Base-by-base conservation (phyloP, 371 early-diverging fungal genomes). In the Mortierella sp. region DNA sequence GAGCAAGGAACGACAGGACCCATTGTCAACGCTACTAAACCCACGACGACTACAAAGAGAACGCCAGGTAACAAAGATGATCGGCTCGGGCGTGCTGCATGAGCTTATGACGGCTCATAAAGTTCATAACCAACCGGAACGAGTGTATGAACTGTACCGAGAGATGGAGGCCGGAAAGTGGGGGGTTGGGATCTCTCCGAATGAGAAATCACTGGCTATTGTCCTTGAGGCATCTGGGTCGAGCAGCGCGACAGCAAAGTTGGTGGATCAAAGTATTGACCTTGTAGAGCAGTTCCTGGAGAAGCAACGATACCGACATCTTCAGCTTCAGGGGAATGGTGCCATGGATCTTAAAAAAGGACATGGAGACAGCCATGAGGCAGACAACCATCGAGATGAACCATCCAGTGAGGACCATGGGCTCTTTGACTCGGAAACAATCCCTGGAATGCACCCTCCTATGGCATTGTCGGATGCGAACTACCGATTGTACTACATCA, bases 81-180 rank as follows among this genome's bases (percentile, higher is more conserved):
- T 67, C 41, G 59, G 24, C 23, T 8, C 63, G 59, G 12, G 55
- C 7, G 68, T 67, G 2, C 28, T 73, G 41, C 73, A 73, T 27
- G 68, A 73, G 31, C 55, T 73, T 16, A 73, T 73, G 73, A 62
- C 21, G 52, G 67, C 68, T 0, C 54, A 73, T 34, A 26, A 55
- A 27, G 41, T 45, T 8, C 67, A 63, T 21, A 64, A 64, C 47
- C 43, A 47, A 16, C 64, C 61, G 3, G 63, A 54, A 18, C 61
- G 73, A n/a, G 73, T 67, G 0, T 49, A 54, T n/a, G 59, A 67
- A 18, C 38, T 73, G 7, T 73, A 63, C 23, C 42, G 51, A 31
- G 67, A 73, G 42, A 60, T 73, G 21, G 64, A 73, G 18, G 23
- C 48, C 10, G 73, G 73, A 5, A 34, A 60, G 21, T 73, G 73